Conservation (phyloP, 2,329 filamentous ascomycete genomes). For the Alternaria brassicae region DNA sequence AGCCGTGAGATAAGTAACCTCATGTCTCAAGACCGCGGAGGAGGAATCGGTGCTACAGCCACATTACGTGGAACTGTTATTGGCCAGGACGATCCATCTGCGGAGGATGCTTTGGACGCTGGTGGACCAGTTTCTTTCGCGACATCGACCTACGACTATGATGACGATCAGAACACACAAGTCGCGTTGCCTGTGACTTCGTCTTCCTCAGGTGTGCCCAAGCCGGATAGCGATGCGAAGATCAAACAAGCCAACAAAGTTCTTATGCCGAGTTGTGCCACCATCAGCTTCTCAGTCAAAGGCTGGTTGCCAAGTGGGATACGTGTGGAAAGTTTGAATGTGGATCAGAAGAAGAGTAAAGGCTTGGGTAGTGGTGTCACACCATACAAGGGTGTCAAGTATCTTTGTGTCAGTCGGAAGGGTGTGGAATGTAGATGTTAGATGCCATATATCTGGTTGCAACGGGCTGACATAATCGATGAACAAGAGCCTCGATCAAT, state of each 20-base stretch:
- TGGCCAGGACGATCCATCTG: conserved; percentile 61
- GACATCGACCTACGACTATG: conserved; percentile 41
- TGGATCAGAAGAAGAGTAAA: conserved; percentile 78
- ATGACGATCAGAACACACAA: conserved; percentile 38
- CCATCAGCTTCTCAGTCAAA: conserved; percentile 61
- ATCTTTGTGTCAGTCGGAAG: conserved; percentile 74
- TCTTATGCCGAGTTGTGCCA: conserved; percentile 58
- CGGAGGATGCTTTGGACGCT: conserved; percentile 44
- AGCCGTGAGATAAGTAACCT: conserved; percentile 72
- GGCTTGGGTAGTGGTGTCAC: conserved; percentile 87
- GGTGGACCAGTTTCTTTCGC: conserved; percentile 28
- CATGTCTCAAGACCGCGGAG: conserved; percentile 47
- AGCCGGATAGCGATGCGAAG: conserved; percentile 55
- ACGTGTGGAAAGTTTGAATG: conserved; percentile 66
- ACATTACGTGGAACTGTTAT: conserved; percentile 81
- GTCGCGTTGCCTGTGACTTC: neutral
- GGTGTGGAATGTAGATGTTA: conserved; percentile 57
- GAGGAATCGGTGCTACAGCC: conserved; percentile 69
- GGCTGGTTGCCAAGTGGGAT: conserved; percentile 71
- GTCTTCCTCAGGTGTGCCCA: conserved; percentile 25
- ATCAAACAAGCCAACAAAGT: conserved; percentile 64
- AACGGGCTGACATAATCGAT: neutral
- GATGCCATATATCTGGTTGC: neutral
- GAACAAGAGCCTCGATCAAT: neutral
- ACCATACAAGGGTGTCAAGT: conserved; percentile 98